phyloP scores from a whole-genome alignment of 1,284 basidiomycete species.

The Rhodotorula sp. region DNA sequence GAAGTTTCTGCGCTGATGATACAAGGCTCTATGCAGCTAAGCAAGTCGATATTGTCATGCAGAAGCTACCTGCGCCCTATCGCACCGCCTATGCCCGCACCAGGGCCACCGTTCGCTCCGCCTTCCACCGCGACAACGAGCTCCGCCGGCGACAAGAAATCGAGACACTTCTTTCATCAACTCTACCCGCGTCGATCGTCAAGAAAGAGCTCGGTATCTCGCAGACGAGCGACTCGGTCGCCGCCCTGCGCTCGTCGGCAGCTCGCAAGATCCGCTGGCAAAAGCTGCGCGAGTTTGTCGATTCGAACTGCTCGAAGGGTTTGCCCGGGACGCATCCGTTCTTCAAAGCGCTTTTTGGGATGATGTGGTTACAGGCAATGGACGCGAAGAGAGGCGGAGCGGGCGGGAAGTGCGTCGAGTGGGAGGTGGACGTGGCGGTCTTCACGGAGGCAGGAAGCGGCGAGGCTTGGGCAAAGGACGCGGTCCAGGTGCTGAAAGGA shows the following conservation, averaged over 20 bases:
- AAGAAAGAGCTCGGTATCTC: slow-evolving; percentile 15
- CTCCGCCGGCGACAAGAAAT: slow-evolving; percentile 6
- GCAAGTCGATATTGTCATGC: slow-evolving; percentile 25
- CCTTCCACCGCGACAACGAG: slow-evolving; percentile 28
- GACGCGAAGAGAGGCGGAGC: slow-evolving; percentile 26
- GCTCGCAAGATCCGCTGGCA: slow-evolving; percentile 13
- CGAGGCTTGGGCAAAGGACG: slow-evolving; percentile 32
- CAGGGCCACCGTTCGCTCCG: slow-evolving; percentile 23
- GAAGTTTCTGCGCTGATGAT: background rate
- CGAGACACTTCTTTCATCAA: slow-evolving; percentile 10
- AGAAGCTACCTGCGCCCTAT: slow-evolving; percentile 12
- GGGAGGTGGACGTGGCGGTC: slow-evolving; percentile 41
- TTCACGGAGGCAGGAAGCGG: slow-evolving; percentile 41
- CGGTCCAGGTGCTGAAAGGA: slow-evolving; percentile 37
- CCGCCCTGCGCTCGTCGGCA: slow-evolving; percentile 3
- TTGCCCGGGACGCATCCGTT: slow-evolving; percentile 36
- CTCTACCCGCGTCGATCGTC: slow-evolving; percentile 8
- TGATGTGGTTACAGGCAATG: slow-evolving; percentile 35
- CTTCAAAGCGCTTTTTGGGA: slow-evolving; percentile 33
- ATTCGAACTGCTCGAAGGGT: slow-evolving; percentile 19
- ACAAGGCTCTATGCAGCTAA: background rate
- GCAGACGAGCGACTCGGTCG: slow-evolving; percentile 11
- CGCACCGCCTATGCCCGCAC: slow-evolving; percentile 31
- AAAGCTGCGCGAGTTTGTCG: slow-evolving; percentile 19
- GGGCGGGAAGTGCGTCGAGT: slow-evolving; percentile 35